These are phyloP conservation scores for Epichloe glyceriae DNA, from an alignment of 2,329 filamentous ascomycete species.

Conservation along the genomic window DNA sequence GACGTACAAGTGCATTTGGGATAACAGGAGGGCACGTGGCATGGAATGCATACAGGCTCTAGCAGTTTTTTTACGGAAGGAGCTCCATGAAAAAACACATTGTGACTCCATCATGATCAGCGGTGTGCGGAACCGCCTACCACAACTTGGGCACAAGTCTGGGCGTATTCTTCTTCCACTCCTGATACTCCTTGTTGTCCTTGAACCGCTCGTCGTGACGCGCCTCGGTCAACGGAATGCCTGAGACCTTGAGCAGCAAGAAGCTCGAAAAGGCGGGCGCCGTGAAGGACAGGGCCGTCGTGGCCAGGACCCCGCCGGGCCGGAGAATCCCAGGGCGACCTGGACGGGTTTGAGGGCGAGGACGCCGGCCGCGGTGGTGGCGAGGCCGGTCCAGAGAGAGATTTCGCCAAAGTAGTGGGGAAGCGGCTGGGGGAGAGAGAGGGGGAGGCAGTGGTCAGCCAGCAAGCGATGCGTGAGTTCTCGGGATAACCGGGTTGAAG, in stretches of 20 bases:
- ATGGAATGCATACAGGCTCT: not conserved
- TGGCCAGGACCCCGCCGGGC: slow-evolving; percentile 19
- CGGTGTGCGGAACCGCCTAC: slow-evolving; percentile 7
- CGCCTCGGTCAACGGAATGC: slow-evolving; percentile 51
- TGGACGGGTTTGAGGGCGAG: slow-evolving; percentile 42
- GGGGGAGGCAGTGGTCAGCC: no score
- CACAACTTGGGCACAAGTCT: slow-evolving; percentile 50
- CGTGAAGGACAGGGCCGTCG: slow-evolving; percentile 33
- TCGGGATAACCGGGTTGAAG: no score
- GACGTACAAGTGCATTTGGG: not conserved
- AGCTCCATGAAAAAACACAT: no score
- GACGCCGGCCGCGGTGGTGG: slow-evolving; percentile 43
- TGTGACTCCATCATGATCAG: not conserved
- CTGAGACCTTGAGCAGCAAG: slow-evolving; percentile 48
- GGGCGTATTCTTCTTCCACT: slow-evolving; percentile 55
- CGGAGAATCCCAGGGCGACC: slow-evolving; percentile 41
- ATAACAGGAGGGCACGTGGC: not conserved
- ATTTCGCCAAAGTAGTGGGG: slow-evolving; percentile 62
- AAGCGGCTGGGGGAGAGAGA: slow-evolving; percentile 29
- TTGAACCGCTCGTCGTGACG: slow-evolving; percentile 57
- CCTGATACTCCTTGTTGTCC: slow-evolving; percentile 49
- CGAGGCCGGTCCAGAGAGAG: slow-evolving; percentile 56
- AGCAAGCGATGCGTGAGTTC: no score
- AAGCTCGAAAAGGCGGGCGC: slow-evolving; percentile 54
- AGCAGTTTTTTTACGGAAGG: not conserved